These are phyloP conservation scores for Acacia confusa DNA, from an alignment of 306 rosid species.

Conservation along the genomic window DNA sequence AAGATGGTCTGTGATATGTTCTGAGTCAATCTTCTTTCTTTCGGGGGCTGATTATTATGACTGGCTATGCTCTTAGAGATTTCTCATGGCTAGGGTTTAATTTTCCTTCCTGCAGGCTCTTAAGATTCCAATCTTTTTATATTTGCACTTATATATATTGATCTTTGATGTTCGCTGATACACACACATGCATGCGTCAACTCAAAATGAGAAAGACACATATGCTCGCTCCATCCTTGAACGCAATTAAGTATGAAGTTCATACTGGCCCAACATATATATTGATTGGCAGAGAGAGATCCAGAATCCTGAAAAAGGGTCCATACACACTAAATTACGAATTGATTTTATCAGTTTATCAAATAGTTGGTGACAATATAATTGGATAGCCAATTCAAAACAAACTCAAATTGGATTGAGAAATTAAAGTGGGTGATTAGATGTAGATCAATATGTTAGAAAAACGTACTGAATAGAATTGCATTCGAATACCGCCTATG, in stretches of 20 bases:
- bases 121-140: background rate
- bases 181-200: background rate
- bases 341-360: background rate
- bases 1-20: background rate
- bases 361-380: background rate
- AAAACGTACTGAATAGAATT: background rate
- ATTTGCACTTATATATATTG: background rate
- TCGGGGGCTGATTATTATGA: background rate
- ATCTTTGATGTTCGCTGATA: background rate
- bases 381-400: background rate
- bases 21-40: background rate
- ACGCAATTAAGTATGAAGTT: background rate
- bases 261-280: no score
- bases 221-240: constrained; percentile 15
- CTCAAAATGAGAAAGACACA: background rate
- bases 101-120: background rate
- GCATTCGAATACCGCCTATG: background rate
- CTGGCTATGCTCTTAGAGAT: background rate
- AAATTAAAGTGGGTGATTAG: background rate
- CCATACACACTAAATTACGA: background rate
- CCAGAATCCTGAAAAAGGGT: background rate
- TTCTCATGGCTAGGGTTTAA: background rate
- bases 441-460: background rate
- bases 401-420: background rate
- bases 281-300: background rate